phyloP scores from a whole-genome alignment of 257 asterid species.

The Solanum rostratum region DNA sequence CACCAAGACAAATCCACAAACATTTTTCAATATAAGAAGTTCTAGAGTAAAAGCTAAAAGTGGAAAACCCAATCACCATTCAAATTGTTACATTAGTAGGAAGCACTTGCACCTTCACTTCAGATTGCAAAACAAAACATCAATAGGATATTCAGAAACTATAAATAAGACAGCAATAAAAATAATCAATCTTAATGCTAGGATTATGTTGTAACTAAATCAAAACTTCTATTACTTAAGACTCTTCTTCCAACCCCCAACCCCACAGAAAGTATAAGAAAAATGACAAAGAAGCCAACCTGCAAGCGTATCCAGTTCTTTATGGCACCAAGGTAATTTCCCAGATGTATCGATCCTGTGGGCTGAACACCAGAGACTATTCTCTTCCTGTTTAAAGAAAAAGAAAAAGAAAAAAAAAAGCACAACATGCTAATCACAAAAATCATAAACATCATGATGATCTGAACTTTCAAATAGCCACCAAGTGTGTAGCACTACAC shows the following conservation, averaged over 20 bases:
- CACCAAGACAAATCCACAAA: neutral
- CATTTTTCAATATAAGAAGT: neutral
- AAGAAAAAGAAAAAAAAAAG: neutral
- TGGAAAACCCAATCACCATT: neutral
- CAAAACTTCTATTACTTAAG: neutral
- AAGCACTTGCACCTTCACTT: neutral
- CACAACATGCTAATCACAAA: neutral
- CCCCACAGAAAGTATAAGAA: neutral
- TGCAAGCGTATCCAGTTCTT: constrained; percentile 87
- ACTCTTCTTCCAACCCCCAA: neutral
- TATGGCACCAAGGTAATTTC: constrained; percentile 94
- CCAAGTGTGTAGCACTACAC: neutral
- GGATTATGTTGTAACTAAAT: neutral
- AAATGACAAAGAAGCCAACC: constrained; percentile 27
- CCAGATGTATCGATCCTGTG: constrained; percentile 95
- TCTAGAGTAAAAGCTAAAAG: neutral
- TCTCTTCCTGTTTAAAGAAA: constrained; percentile 54
- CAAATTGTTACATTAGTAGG: neutral
- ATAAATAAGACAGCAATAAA: neutral
- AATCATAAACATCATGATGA: neutral
- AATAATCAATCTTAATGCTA: neutral
- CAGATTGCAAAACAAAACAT: neutral
- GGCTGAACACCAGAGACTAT: constrained; percentile 99
- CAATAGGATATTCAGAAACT: neutral
- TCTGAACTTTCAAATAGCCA: neutral